Evolutionary conservation across 345 rosid species (phyloP).

Genomic region (Eucalyptus regnans): DNA sequence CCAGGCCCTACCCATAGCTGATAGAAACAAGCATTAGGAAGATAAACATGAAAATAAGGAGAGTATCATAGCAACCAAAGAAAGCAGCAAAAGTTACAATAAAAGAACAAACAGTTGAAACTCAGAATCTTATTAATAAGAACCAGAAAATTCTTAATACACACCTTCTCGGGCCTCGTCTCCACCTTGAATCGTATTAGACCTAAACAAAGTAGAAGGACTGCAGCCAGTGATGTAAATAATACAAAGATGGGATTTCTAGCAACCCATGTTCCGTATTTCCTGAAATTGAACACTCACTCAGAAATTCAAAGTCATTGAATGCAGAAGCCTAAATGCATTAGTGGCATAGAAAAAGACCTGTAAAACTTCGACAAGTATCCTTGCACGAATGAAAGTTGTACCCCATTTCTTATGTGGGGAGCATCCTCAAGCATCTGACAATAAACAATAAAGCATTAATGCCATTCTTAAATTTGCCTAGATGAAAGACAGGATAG

Average conservation of each 20-base stretch:
- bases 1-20: constrained; percentile 99
- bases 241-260: constrained; percentile 68
- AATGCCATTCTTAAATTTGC: not conserved
- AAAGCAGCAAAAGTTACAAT: not conserved
- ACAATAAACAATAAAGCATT: not conserved
- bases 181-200: constrained; percentile 88
- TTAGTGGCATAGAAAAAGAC: constrained; percentile 18
- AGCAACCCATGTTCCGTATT: constrained; percentile 91
- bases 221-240: constrained; percentile 44
- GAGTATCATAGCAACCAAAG: not conserved
- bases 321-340: not conserved
- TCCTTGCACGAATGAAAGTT: constrained; percentile 85
- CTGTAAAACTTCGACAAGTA: constrained; percentile 77
- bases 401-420: constrained; percentile 43
- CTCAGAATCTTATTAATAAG: not conserved
- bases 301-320: not conserved
- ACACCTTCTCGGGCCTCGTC: constrained; percentile 95
- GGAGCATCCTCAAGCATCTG: constrained; percentile 71
- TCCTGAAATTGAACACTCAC: constrained; percentile 32
- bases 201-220: constrained; percentile 86
- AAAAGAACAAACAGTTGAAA: not conserved
- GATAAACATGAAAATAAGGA: not conserved
- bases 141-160: not conserved
- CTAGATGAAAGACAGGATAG: not conserved
- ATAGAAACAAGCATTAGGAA: constrained; percentile 8